phyloP scores from a whole-genome alignment of 805 yeast genomes.

The Ascoidea asiatica region DNA sequence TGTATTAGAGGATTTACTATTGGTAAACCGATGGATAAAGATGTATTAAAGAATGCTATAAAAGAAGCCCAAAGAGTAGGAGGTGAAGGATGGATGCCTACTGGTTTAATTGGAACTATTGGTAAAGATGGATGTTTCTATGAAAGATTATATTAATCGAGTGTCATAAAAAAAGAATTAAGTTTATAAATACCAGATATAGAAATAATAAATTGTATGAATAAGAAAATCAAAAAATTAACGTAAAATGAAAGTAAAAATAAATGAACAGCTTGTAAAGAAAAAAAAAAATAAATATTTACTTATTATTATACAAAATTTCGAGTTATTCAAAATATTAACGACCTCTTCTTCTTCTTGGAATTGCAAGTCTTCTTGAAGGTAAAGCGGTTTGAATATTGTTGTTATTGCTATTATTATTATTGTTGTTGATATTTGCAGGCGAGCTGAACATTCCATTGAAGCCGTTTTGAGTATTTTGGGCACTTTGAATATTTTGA shows the following conservation, averaged over 20 bases:
- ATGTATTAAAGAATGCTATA: slow-evolving; percentile 2
- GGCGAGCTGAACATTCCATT: no score
- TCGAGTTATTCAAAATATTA: background rate
- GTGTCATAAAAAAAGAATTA: background rate
- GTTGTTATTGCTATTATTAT: background rate
- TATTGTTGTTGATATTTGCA: no score
- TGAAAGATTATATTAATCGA: slow-evolving; percentile 5
- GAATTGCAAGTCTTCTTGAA: background rate
- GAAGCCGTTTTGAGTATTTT: no score
- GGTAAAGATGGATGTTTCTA: slow-evolving; percentile 11
- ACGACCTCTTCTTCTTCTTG: background rate
- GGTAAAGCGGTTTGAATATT: background rate
- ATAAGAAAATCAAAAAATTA: no score
- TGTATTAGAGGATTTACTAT: slow-evolving; percentile 10
- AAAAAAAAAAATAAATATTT: no score
- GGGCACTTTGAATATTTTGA: background rate
- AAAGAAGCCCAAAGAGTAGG: slow-evolving; percentile 8
- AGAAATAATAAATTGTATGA: no score
- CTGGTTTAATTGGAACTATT: slow-evolving; percentile 8
- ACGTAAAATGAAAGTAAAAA: no score
- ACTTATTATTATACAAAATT: no score
- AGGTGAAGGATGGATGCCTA: slow-evolving; percentile 12
- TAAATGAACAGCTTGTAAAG: no score
- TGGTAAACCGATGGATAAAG: slow-evolving; percentile 6
- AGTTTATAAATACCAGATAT: no score